Evolutionary conservation across 2,329 filamentous ascomycete genomes (phyloP).

Genomic region (Karstenula rhodostoma): DNA sequence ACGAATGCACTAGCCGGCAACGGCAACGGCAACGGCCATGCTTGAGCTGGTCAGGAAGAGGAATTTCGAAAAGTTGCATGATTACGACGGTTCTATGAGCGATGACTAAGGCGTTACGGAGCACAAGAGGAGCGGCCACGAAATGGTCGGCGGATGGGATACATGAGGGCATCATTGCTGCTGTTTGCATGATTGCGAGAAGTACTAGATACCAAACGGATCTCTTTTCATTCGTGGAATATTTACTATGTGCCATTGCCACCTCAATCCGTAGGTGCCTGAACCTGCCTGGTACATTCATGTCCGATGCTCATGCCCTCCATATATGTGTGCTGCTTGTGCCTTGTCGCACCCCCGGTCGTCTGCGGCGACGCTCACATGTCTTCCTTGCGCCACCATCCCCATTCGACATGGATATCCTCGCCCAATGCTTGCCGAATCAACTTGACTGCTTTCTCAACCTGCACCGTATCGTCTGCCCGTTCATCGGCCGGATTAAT

Average conservation of each 20-base stretch:
- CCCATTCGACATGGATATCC: background rate
- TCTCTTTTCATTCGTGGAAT: background rate
- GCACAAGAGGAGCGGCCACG: background rate
- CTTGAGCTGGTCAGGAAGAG: constrained; percentile 5
- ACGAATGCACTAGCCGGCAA: constrained; percentile 9
- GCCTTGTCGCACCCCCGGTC: too few species aligned
- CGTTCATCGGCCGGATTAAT: too few species aligned
- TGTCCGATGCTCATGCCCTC: too few species aligned
- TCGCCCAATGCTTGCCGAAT: background rate
- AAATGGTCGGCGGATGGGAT: background rate
- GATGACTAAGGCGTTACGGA: background rate
- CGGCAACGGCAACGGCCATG: constrained; percentile 17
- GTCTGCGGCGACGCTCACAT: too few species aligned
- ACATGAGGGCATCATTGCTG: background rate
- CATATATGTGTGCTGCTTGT: too few species aligned
- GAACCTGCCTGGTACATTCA: too few species aligned
- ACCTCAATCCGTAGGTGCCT: too few species aligned
- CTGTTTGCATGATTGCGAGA: constrained; percentile 3
- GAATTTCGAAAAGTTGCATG: background rate
- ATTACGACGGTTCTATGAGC: background rate
- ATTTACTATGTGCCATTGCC: too few species aligned
- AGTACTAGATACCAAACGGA: constrained; percentile 12
- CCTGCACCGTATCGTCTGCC: background rate
- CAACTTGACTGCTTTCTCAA: background rate
- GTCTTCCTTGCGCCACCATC: background rate